Conservation (phyloP, 2,329 filamentous ascomycete genomes). For the Trichophyton equinum region DNA sequence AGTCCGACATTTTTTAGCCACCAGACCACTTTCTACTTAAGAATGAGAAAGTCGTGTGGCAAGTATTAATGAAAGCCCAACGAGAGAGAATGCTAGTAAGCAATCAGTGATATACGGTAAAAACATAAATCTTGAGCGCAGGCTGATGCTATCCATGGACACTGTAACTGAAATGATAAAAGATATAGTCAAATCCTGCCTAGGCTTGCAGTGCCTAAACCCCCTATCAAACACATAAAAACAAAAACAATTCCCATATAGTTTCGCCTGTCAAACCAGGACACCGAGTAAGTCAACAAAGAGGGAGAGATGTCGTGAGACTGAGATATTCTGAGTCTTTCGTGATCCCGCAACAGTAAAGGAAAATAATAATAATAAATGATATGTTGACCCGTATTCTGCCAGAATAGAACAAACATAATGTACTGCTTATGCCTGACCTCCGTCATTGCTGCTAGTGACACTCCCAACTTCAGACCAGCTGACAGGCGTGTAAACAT, state of each 20-base stretch:
- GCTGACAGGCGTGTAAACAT: constrained; percentile 28
- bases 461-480: constrained; percentile 37
- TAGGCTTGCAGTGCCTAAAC: not conserved
- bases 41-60: too few species aligned
- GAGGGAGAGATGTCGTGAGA: not conserved
- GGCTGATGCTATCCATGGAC: not conserved
- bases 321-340: not conserved
- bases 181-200: not conserved
- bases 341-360: not conserved
- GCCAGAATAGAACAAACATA: not conserved
- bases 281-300: not conserved
- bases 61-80: too few species aligned
- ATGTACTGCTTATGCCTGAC: constrained; percentile 11
- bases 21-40: too few species aligned
- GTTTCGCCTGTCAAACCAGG: not conserved
- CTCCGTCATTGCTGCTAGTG: constrained; percentile 29
- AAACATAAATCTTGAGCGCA: not conserved
- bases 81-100: too few species aligned
- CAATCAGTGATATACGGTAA: not conserved
- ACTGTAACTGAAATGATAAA: not conserved
- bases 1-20: too few species aligned
- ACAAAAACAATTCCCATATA: not conserved
- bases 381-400: not conserved
- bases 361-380: not conserved
- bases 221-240: not conserved